Evolutionary conservation across 1,284 basidiomycete species (phyloP).

Genomic region (Ceratobasidium papillatum): DNA sequence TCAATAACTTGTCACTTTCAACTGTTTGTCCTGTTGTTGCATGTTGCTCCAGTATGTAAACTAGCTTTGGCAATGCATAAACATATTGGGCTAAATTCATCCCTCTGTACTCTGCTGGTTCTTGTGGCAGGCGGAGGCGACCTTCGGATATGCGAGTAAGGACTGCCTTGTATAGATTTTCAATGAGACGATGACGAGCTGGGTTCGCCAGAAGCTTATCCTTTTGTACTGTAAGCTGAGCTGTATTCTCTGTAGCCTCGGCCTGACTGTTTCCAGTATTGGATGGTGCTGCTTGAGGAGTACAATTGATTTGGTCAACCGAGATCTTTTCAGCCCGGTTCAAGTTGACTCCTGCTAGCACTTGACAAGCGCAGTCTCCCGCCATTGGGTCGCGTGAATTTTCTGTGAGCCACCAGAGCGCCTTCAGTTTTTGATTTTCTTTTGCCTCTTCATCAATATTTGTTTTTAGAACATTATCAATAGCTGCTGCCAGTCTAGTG

Average conservation of each 20-base stretch:
- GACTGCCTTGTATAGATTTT: neutral
- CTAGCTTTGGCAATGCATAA: neutral
- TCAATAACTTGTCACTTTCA: neutral
- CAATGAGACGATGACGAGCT: neutral
- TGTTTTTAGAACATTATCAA: neutral
- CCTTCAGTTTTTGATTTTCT: neutral
- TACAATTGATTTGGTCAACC: too few species aligned
- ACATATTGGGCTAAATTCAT: constrained; percentile 1
- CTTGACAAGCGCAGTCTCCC: neutral
- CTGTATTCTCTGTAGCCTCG: neutral
- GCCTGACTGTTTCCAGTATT: too few species aligned
- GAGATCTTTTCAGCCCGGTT: too few species aligned
- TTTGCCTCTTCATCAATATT: neutral
- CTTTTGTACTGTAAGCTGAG: neutral
- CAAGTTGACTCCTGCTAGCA: too few species aligned
- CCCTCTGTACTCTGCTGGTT: neutral
- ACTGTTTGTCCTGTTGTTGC: too few species aligned
- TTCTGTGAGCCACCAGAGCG: neutral
- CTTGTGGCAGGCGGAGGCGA: neutral
- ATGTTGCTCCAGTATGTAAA: neutral
- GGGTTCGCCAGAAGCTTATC: neutral
- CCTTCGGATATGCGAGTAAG: neutral
- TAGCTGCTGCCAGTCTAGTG: neutral
- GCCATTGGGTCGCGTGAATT: constrained; percentile 2
- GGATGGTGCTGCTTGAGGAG: too few species aligned